Evolutionary conservation across 2,329 filamentous ascomycete species (phyloP).

Genomic region (Penicillium sclerotiorum): DNA sequence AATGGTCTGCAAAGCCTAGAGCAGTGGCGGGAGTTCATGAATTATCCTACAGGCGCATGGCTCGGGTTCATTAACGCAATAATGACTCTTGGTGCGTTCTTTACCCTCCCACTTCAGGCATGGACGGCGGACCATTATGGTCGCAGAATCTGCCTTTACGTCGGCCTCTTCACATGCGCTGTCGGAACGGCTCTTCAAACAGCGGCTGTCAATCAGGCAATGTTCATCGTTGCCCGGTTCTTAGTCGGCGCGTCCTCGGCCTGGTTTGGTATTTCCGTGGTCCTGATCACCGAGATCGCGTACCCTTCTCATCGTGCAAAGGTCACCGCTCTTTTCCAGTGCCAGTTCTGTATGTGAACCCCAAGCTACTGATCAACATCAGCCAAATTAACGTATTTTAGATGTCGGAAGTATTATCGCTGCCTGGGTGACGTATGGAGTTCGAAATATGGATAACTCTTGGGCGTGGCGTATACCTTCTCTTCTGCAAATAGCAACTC

Average conservation of each 20-base stretch:
- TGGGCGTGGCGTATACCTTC: conserved; percentile 5
- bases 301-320: background rate
- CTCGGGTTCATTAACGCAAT: conserved; percentile 5
- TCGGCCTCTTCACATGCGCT: background rate
- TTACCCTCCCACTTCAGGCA: background rate
- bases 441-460: background rate
- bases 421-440: conserved; percentile 5
- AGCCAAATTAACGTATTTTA: too few species aligned
- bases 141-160: background rate
- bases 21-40: background rate
- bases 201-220: background rate
- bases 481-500: background rate
- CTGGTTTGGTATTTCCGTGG: background rate
- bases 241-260: background rate
- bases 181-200: background rate
- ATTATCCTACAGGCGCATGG: background rate
- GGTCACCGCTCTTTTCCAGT: background rate
- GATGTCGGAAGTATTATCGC: too few species aligned
- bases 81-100: background rate
- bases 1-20: conserved; percentile 1
- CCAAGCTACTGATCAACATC: too few species aligned
- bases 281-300: background rate
- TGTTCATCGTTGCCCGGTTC: background rate
- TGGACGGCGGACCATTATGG: conserved; percentile 2
- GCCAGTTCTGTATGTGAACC: background rate